A percentile compares a stretch with the other conserved stretches of the same genome.
Evolutionary conservation across 2,329 filamentous ascomycete genomes (phyloP).

Genomic region (Ophiosphaerella narmari): DNA sequence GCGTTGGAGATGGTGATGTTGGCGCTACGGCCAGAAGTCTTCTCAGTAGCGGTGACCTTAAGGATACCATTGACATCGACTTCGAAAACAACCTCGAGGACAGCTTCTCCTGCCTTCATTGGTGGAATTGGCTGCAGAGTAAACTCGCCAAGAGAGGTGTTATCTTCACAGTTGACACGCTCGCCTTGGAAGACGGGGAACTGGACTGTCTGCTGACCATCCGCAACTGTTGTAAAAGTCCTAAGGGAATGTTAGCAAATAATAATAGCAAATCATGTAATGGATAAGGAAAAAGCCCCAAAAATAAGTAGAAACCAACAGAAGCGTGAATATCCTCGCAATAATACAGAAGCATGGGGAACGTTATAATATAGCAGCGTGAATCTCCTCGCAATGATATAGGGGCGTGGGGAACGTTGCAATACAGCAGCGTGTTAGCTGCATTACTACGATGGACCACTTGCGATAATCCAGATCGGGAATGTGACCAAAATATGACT

Average conservation of each 20-base stretch:
- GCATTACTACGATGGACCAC: no score
- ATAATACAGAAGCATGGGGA: no score
- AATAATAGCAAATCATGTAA: neutral
- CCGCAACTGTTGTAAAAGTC: conserved; percentile 85
- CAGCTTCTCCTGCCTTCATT: conserved; percentile 77
- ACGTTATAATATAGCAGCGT: no score
- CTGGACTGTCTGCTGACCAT: conserved; percentile 69
- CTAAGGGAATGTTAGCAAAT: neutral
- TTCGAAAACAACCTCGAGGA: conserved; percentile 97
- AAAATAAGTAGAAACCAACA: no score
- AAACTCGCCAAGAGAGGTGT: conserved; percentile 97
- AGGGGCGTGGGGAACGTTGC: no score
- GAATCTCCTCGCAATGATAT: no score
- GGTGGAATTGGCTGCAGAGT: conserved; percentile 85
- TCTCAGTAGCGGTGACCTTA: conserved; percentile 99
- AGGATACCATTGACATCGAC: conserved; percentile 99
- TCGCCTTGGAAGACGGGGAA: conserved; percentile 97
- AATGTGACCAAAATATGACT: no score
- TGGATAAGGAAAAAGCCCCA: no score
- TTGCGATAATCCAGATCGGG: no score
- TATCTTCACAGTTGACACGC: conserved; percentile 97
- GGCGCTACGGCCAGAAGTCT: conserved; percentile 94
- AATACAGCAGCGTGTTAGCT: no score
- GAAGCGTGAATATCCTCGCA: no score
- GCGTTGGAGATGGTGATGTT: conserved; percentile 99